These are phyloP conservation scores for Discostella stelligeroides DNA, from an alignment of 108 stramenopile species.

Conservation along the genomic window DNA sequence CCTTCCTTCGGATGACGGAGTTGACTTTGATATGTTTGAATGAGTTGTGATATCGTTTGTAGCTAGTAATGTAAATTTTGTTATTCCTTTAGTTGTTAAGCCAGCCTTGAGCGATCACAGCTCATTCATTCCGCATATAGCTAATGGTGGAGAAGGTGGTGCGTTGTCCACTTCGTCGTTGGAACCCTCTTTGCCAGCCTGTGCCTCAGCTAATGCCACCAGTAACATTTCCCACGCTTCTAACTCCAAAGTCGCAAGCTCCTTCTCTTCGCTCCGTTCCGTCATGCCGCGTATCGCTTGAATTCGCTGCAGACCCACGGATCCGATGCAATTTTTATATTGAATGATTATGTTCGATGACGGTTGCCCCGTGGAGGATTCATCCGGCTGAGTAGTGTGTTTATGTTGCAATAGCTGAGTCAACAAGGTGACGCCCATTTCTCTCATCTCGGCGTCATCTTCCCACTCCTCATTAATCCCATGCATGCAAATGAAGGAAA, in stretches of 20 bases:
- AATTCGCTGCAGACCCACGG: constrained; percentile 66
- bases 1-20: constrained; percentile 10
- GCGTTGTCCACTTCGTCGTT: constrained; percentile 8
- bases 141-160: not conserved
- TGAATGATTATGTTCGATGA: constrained; percentile 39
- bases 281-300: constrained; percentile 53
- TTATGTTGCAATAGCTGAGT: constrained; percentile 52
- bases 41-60: no score
- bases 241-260: constrained; percentile 59
- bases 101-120: no score
- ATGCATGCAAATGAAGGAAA: constrained; percentile 47
- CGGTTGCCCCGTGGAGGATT: not conserved
- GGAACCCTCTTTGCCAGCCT: not conserved
- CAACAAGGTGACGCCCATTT: constrained; percentile 67
- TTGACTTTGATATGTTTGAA: constrained; percentile 5
- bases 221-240: constrained; percentile 77
- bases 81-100: no score
- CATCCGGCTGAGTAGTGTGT: constrained; percentile 20
- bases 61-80: not conserved
- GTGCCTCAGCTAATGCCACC: constrained; percentile 47
- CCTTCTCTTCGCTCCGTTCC: constrained; percentile 66
- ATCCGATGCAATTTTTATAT: constrained; percentile 55
- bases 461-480: constrained; percentile 43
- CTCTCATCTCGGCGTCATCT: constrained; percentile 64
- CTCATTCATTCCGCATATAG: not conserved